phyloP scores from a whole-genome alignment of 805 yeast genomes.

The Yarrowia deformans region DNA sequence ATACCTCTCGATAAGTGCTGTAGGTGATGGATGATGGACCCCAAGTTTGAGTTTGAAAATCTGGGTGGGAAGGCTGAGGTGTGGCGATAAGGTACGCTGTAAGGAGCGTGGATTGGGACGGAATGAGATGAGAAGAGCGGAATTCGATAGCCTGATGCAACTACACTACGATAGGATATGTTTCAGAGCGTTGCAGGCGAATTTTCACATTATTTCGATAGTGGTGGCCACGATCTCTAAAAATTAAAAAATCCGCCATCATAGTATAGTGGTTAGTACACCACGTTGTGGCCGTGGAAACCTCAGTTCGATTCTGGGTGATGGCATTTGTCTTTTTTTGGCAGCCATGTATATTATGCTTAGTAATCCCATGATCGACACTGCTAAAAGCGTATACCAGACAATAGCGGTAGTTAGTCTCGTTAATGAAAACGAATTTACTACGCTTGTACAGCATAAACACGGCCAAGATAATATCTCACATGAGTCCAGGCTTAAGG shows the following conservation, averaged over 20 bases:
- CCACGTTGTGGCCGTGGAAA: constrained; percentile 40
- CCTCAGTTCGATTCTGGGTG: constrained; percentile 41
- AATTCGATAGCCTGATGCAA: not conserved
- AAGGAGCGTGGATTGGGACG: not conserved
- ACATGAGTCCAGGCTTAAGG: not conserved
- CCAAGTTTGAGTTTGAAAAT: constrained; percentile 33
- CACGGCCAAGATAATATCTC: constrained; percentile 22
- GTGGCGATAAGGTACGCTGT: constrained; percentile 34
- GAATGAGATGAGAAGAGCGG: not conserved
- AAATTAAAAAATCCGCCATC: constrained; percentile 10
- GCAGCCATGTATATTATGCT: not conserved
- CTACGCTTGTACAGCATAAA: not conserved
- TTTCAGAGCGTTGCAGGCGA: not conserved
- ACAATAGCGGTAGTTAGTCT: too few relatives aligned
- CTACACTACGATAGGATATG: too few relatives aligned
- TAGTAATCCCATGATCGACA: not conserved
- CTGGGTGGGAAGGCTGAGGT: constrained; percentile 17
- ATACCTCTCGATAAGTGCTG: constrained; percentile 19
- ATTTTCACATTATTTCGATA: not conserved
- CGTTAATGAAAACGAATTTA: too few relatives aligned
- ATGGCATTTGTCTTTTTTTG: constrained; percentile 26
- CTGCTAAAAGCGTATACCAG: not conserved
- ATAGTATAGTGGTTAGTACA: constrained; percentile 40
- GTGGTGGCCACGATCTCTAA: not conserved
- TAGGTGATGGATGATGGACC: constrained; percentile 15